A percentile compares a stretch with the other conserved stretches of the same genome.
Conservation (phyloP, 2,329 filamentous ascomycete species). For the Beauveria pseudobassiana region DNA sequence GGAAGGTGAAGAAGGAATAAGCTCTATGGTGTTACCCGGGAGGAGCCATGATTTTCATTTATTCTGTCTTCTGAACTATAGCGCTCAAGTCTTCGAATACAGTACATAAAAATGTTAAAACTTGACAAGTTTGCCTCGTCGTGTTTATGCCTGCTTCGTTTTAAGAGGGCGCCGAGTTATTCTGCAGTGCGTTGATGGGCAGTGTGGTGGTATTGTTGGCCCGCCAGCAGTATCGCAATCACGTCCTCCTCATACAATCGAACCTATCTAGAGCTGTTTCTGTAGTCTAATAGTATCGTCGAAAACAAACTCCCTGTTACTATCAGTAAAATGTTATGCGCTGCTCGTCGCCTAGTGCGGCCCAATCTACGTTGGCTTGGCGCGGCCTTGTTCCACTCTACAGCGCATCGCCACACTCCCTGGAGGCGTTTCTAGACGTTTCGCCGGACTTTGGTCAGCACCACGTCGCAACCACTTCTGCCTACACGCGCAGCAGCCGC, state of each 20-base stretch:
- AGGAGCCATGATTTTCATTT: not conserved
- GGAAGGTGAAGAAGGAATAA: constrained; percentile 37
- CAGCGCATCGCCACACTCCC: not conserved
- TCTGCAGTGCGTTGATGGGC: too few relatives aligned
- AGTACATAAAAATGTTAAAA: not conserved
- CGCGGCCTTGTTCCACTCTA: constrained; percentile 8
- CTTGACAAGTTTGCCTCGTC: too few relatives aligned
- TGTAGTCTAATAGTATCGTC: too few relatives aligned
- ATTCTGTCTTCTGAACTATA: not conserved
- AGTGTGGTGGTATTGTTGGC: too few relatives aligned
- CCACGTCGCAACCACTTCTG: constrained; percentile 5
- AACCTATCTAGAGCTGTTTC: too few relatives aligned
- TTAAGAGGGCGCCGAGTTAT: too few relatives aligned
- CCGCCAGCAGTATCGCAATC: too few relatives aligned
- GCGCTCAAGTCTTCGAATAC: not conserved
- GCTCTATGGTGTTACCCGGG: constrained; percentile 2
- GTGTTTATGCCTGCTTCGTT: too few relatives aligned
- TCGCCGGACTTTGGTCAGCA: constrained; percentile 10
- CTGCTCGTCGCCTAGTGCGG: not conserved
- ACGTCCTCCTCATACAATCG: too few relatives aligned
- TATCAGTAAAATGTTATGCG: too few relatives aligned
- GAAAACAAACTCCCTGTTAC: too few relatives aligned
- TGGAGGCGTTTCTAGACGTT: constrained; percentile 11
- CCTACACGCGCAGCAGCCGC: not conserved
- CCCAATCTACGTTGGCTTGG: not conserved